Percentiles rank a stretch among this genome's conserved stretches.
Conservation (phyloP, 805 yeast genomes). For the Dipodascus albidus region DNA sequence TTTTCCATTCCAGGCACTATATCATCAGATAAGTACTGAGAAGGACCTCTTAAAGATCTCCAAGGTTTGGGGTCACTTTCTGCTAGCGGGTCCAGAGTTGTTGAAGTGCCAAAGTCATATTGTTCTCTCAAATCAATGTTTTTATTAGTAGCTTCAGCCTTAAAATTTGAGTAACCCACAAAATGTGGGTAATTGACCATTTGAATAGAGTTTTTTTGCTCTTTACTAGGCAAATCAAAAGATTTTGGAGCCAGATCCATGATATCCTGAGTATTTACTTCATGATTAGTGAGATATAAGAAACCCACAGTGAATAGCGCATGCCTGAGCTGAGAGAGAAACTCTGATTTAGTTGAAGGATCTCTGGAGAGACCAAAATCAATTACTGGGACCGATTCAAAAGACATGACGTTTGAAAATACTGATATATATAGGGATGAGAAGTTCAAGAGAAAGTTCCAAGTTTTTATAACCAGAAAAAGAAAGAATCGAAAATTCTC, state of each 20-base stretch:
- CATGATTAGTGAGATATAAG: conserved; percentile 38
- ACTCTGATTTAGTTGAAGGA: conserved; percentile 31
- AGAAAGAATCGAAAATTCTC: no score
- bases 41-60: conserved; percentile 45
- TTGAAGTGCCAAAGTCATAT: conserved; percentile 41
- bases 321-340: conserved; percentile 28
- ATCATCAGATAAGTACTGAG: conserved; percentile 37
- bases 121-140: conserved; percentile 51
- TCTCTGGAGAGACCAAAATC: conserved; percentile 34
- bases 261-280: conserved; percentile 31
- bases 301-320: conserved; percentile 50
- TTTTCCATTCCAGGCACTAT: conserved; percentile 34
- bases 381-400: conserved; percentile 21
- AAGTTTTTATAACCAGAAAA: no score
- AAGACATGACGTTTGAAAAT: conserved; percentile 8
- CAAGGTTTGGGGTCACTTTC: conserved; percentile 22
- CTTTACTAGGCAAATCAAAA: conserved; percentile 35
- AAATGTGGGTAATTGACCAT: conserved; percentile 50
- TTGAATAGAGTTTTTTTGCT: conserved; percentile 34
- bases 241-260: conserved; percentile 31
- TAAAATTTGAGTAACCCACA: conserved; percentile 44
- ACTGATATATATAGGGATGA: no score
- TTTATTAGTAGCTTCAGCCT: conserved; percentile 45
- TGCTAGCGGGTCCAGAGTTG: conserved; percentile 9
- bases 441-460: background rate